Base-by-base conservation (phyloP, 306 rosid genomes). In the Pterocarpus santalinus region DNA sequence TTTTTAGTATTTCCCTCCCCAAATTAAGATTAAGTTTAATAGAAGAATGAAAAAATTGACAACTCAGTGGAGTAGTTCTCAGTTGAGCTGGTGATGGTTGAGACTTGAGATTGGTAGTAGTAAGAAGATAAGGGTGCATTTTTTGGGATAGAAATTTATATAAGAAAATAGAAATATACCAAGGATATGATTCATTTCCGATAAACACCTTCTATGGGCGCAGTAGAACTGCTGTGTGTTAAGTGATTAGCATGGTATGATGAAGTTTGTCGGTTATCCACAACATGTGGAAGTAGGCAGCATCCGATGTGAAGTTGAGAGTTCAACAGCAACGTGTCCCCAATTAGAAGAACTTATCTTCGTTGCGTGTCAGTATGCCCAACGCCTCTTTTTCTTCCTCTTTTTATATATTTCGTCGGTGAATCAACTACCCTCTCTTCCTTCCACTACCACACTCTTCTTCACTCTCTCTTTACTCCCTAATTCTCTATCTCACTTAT, bases 341-440 rank as follows among this genome's bases (percentile, higher is more conserved):
- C 39, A 15, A 66, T 43, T 12, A 5, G n/a, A 75, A 17, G 22
- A 10, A 6, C 69, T 69, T 28, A 53, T 5, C 22, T 51, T 88
- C 55, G 83, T 85, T 70, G 87, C 89, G 89, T 91, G 89, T 79
- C 82, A 72, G 78, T 57, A 61, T 41, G 36, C 55, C 34, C 6
- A 49, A 80, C 87, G 72, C 74, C 62, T 36, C 62, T 14, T 47
- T 55, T 5, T 5, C 47, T 43, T 43, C 47, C 8, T 10, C 47
- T 51, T 51, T 13, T 51, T 51, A 2, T 75, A 44, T 28, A 16
- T 72, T 76, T 83, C 88, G 89, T 92, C 81, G 88, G 80, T 71
- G 83, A 83, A 77, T 62, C 81, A 65, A 83, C 83, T 51, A 69
- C 81, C 69, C 8, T 67, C 13, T 33, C 7, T 14, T n/a, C 57